These are phyloP conservation scores for Ascochyta clinopodiicola DNA, from an alignment of 2,329 filamentous ascomycete species.

Conservation along the genomic window DNA sequence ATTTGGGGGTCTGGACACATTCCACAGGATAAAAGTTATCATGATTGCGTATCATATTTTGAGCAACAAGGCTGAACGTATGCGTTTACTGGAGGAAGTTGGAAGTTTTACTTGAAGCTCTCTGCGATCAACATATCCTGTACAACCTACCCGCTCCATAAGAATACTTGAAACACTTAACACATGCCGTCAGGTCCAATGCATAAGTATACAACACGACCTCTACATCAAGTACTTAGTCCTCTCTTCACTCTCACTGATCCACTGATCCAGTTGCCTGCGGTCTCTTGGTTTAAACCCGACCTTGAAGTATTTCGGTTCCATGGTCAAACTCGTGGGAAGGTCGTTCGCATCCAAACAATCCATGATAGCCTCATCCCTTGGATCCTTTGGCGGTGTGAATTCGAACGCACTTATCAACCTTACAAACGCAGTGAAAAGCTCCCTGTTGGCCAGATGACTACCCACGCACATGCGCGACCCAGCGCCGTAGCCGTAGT, in stretches of 20 bases:
- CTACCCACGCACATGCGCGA: conserved; percentile 56
- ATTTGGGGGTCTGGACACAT: background rate
- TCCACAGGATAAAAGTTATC: background rate
- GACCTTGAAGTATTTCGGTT: conserved; percentile 59
- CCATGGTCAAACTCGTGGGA: conserved; percentile 57
- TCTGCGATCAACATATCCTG: background rate
- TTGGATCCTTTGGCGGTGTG: conserved; percentile 47
- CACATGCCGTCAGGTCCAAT: background rate
- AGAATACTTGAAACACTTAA: background rate
- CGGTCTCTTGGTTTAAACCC: conserved; percentile 55
- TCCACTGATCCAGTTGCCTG: conserved; percentile 53
- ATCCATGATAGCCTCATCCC: conserved; percentile 54
- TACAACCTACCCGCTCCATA: background rate
- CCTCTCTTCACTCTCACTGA: conserved; percentile 55
- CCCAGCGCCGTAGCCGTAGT: conserved; percentile 58
- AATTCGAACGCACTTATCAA: conserved; percentile 57
- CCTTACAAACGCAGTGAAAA: conserved; percentile 57
- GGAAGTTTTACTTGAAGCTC: background rate
- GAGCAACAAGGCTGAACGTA: background rate
- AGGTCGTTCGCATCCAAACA: conserved; percentile 55
- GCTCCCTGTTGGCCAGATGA: conserved; percentile 51
- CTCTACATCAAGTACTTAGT: conserved; percentile 50
- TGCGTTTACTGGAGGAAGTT: background rate
- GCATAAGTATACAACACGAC: background rate
- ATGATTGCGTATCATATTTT: background rate